A percentile compares a stretch with the other conserved stretches of the same genome.
Conservation (phyloP, 495 filamentous ascomycete species). For the Xylaria flabelliformis region DNA sequence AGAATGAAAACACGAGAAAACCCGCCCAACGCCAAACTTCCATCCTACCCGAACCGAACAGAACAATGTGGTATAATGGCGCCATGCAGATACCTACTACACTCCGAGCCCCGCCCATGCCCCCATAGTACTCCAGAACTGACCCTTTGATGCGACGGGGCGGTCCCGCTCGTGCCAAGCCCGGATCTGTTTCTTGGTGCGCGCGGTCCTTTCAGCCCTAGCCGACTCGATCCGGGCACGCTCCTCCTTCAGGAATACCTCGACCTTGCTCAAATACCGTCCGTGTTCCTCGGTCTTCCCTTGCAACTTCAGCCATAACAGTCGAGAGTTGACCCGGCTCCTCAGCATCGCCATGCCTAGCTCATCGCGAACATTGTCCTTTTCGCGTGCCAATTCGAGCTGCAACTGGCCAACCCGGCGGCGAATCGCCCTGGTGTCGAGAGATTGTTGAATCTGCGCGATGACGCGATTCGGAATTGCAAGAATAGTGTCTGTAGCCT, state of each 20-base stretch:
- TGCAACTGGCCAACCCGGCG: conserved; percentile 32
- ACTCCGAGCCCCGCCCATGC: conserved; percentile 23
- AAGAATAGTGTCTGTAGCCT: conserved; percentile 36
- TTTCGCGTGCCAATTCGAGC: conserved; percentile 34
- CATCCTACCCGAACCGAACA: conserved; percentile 30
- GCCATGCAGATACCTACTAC: conserved; percentile 19
- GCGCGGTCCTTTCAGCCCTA: conserved; percentile 33
- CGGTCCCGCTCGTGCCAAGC: conserved; percentile 33
- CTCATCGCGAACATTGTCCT: conserved; percentile 40
- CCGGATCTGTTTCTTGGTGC: conserved; percentile 34
- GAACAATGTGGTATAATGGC: conserved; percentile 34
- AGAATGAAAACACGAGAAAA: conserved; percentile 21
- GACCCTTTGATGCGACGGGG: conserved; percentile 29
- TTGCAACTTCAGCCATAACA: conserved; percentile 55
- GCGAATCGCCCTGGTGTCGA: conserved; percentile 33
- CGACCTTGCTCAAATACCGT: conserved; percentile 49
- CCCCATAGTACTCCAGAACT: conserved; percentile 34
- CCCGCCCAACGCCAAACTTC: conserved; percentile 36
- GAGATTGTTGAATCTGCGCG: conserved; percentile 33
- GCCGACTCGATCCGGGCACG: conserved; percentile 32
- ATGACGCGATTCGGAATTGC: conserved; percentile 30
- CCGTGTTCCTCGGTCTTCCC: conserved; percentile 50
- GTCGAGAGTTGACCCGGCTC: conserved; percentile 52
- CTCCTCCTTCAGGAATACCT: conserved; percentile 42
- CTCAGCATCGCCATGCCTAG: conserved; percentile 44